phyloP scores from a whole-genome alignment of 2,329 filamentous ascomycete genomes.

The Cytospora leucostoma region DNA sequence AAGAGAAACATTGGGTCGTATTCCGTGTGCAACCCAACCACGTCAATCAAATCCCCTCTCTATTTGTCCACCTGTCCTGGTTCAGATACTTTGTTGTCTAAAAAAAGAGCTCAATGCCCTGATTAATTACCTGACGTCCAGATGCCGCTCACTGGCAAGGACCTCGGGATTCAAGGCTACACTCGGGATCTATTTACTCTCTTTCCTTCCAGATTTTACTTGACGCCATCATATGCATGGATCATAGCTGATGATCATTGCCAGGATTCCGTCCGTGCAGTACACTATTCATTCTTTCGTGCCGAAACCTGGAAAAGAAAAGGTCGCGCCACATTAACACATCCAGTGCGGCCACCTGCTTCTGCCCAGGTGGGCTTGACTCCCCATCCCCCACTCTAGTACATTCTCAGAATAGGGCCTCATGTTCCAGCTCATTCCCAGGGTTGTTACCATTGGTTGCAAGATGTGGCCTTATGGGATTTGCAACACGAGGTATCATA shows the following conservation, averaged over 20 bases:
- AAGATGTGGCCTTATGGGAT: not conserved
- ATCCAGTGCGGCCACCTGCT: conserved; percentile 10
- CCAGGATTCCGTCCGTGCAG: not conserved
- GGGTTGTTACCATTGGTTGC: not conserved
- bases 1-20: not conserved
- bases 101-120: not conserved
- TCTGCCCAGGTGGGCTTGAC: conserved; percentile 5
- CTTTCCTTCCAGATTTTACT: not conserved
- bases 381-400: not conserved
- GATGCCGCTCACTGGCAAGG: not conserved
- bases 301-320: conserved; percentile 8
- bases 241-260: not conserved
- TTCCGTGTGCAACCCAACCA: conserved; percentile 12
- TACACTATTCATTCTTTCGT: conserved; percentile 3
- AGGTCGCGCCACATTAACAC: conserved; percentile 18
- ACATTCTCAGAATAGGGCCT: not conserved
- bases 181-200: not conserved
- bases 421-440: not conserved
- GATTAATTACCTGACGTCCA: not conserved
- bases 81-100: not conserved
- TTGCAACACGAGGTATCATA: not conserved
- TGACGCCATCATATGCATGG: conserved; percentile 1
- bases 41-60: not conserved
- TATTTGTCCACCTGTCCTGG: conserved; percentile 3
- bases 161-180: too few relatives aligned